These are phyloP conservation scores for Gossypium lobatum DNA, from an alignment of 441 rosid species.

Conservation along the genomic window DNA sequence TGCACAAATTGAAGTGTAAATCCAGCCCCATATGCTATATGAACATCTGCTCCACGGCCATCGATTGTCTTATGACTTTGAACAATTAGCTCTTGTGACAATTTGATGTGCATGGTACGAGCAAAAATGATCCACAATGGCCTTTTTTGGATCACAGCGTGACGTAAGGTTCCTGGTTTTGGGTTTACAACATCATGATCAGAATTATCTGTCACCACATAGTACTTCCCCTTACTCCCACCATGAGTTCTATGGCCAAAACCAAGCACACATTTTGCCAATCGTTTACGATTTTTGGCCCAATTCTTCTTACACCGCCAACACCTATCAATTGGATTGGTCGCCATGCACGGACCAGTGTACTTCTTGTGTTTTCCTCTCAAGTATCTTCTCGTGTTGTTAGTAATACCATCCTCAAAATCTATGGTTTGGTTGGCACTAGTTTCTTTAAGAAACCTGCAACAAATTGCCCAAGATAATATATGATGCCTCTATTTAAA, in stretches of 20 bases:
- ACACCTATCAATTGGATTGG: no score
- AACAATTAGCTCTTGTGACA: conserved; percentile 38
- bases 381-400: conserved; percentile 30
- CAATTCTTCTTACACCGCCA: no score
- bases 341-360: not conserved
- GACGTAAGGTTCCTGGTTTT: conserved; percentile 30
- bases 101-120: conserved; percentile 30
- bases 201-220: conserved; percentile 35
- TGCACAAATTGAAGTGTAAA: conserved; percentile 41
- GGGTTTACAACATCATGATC: conserved; percentile 35
- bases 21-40: conserved; percentile 47
- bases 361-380: not conserved
- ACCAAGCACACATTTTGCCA: no score
- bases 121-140: conserved; percentile 56
- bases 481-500: not conserved
- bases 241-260: conserved; percentile 45
- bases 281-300: no score
- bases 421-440: conserved; percentile 1
- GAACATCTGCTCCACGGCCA: conserved; percentile 46
- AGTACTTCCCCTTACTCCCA: conserved; percentile 34
- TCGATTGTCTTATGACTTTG: conserved; percentile 48
- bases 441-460: not conserved
- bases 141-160: conserved; percentile 44
- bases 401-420: not conserved
- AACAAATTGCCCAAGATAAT: not conserved